Percentiles rank a stretch among this genome's conserved stretches.
Conservation (phyloP, 176 grass and related monocot genomes). For the Elymus sibiricus region DNA sequence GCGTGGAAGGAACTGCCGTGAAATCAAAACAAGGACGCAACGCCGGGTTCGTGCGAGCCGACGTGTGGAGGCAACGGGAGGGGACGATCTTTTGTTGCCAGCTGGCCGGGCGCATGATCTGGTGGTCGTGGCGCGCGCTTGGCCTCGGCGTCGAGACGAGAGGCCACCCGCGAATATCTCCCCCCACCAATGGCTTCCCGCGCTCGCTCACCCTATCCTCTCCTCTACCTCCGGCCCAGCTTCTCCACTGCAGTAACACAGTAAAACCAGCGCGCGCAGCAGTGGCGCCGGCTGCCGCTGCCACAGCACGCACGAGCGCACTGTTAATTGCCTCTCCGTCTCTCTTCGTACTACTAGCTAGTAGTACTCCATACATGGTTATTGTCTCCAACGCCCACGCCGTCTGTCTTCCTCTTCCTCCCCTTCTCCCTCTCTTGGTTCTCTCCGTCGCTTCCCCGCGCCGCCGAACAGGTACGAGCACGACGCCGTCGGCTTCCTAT, state of each 20-base stretch:
- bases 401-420: background rate
- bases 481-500: background rate
- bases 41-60: background rate
- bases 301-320: background rate
- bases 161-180: conserved; percentile 59
- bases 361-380: background rate
- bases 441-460: background rate
- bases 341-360: background rate
- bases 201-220: conserved; percentile 58
- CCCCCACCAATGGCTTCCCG: conserved; percentile 70
- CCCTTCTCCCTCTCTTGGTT: background rate
- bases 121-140: conserved; percentile 27
- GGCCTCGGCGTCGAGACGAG: background rate
- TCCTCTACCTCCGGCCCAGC: background rate
- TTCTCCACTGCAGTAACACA: background rate
- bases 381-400: background rate
- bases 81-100: background rate
- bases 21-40: no score
- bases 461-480: conserved; percentile 7
- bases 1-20: no score
- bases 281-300: background rate
- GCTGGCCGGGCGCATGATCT: background rate
- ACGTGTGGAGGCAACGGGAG: background rate
- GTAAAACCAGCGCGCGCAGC: background rate
- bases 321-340: background rate